phyloP scores from a whole-genome alignment of 257 asterid genomes.

The Paulownia fortunei region DNA sequence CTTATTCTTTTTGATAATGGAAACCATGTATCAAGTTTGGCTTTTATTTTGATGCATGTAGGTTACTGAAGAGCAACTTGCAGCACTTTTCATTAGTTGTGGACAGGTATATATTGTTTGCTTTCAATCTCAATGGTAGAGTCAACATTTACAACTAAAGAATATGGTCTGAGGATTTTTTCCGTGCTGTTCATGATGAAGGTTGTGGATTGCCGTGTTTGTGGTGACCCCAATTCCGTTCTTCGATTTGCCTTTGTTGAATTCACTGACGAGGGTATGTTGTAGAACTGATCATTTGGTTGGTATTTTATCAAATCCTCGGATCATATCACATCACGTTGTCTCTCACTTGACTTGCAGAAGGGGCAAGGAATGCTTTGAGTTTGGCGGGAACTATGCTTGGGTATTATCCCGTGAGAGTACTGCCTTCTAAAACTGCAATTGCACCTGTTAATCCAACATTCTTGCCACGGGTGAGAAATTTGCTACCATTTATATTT shows the following conservation, averaged over 20 bases:
- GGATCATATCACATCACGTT: constrained; percentile 16
- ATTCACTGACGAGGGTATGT: constrained; percentile 74
- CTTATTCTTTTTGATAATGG: background rate
- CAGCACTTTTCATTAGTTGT: constrained; percentile 62
- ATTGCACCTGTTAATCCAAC: constrained; percentile 84
- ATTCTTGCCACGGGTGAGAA: constrained; percentile 70
- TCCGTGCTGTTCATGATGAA: constrained; percentile 34
- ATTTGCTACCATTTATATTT: constrained; percentile 1
- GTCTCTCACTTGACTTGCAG: constrained; percentile 45
- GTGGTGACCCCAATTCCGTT: constrained; percentile 87
- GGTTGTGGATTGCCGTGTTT: constrained; percentile 86
- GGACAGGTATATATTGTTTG: constrained; percentile 56
- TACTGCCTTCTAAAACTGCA: constrained; percentile 83
- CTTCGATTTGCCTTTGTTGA: constrained; percentile 78
- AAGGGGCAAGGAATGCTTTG: constrained; percentile 74
- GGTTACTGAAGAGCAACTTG: constrained; percentile 86
- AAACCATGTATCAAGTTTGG: background rate
- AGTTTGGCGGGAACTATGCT: constrained; percentile 80
- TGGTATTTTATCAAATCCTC: constrained; percentile 4
- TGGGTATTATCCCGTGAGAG: constrained; percentile 77
- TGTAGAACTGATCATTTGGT: constrained; percentile 1
- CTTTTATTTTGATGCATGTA: constrained; percentile 35
- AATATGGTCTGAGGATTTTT: background rate
- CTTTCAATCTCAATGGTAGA: constrained; percentile 12
- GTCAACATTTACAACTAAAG: background rate